A percentile compares a stretch with the other conserved stretches of the same genome.
These are phyloP conservation scores for bread wheat (Triticum aestivum) DNA, from an alignment of 176 grass and related monocot genomes.

Conservation along the genomic window DNA sequence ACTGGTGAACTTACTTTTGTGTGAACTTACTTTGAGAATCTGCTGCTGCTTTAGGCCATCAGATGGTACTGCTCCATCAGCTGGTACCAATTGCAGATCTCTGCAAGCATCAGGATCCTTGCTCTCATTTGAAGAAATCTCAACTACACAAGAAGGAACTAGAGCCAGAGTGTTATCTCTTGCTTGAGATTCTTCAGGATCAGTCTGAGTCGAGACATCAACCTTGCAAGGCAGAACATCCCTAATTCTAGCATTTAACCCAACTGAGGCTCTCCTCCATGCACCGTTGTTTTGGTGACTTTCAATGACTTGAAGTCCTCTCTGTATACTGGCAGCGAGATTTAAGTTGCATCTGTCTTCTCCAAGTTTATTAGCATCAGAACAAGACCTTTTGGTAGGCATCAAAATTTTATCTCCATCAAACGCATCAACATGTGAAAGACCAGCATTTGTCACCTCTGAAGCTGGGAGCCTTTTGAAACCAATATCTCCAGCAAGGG, in stretches of 20 bases:
- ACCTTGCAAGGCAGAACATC: constrained; percentile 75
- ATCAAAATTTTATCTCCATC: constrained; percentile 35
- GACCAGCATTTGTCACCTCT: constrained; percentile 20
- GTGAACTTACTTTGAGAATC: constrained; percentile 65
- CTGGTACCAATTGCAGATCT: constrained; percentile 60
- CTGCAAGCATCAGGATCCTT: constrained; percentile 44
- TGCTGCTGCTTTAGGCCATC: constrained; percentile 58
- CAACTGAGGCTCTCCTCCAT: constrained; percentile 78
- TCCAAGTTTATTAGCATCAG: constrained; percentile 29
- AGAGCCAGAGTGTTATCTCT: constrained; percentile 52
- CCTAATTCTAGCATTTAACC: constrained; percentile 60
- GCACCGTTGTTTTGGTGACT: constrained; percentile 56
- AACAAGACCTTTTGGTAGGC: constrained; percentile 41
- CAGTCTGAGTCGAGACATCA: constrained; percentile 81
- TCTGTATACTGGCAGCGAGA: constrained; percentile 79
- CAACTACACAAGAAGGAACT: constrained; percentile 42
- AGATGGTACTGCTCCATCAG: constrained; percentile 43
- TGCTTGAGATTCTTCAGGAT: constrained; percentile 54
- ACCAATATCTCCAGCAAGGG: constrained; percentile 33
- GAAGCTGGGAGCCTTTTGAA: constrained; percentile 17
- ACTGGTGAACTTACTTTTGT: neutral
- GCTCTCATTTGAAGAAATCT: constrained; percentile 43
- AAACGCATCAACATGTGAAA: constrained; percentile 29
- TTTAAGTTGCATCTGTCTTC: constrained; percentile 43
- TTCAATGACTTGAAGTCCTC: constrained; percentile 80